Evolutionary conservation across 495 filamentous ascomycete genomes (phyloP), one percentile per base, ranked within the genome.

Genomic region (Aspergillus incahuasiensis): DNA sequence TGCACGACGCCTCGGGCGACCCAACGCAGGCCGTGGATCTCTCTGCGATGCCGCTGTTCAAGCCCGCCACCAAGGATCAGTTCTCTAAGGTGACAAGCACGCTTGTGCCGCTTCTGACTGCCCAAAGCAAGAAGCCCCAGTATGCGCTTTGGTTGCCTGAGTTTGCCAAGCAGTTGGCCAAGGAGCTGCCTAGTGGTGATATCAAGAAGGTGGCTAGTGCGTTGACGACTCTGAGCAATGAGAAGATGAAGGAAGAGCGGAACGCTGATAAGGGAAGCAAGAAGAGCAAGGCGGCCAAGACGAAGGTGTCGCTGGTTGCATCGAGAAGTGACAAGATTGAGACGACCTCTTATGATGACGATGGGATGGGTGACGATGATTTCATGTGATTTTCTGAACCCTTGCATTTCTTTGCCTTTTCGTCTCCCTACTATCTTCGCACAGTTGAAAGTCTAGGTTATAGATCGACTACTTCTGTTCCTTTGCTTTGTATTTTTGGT

Each of bases 201-300:
- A 91, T 97, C 67, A 95, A 96, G 83, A 96, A 97, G 79, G 82
- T 96, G 54, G 82, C 90, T 3, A 92, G 86, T 74, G 81, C 82
- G 25, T 71, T 97, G 65, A 92, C 91, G 19, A 86, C 88, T 11
- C 77, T 96, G 46, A 80, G 89, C 63, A 99, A 99, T 65, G 95
- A 99, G 82, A 97, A 94, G 82, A 89, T 96, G 90, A 95, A 90
- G 78, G 94, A 97, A 73, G 95, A 99, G 83, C 95, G 96, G 78
- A 82, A 85, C 12, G 84, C 89, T 3, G 92, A 96, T 60, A 97
- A 96, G 79, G 88, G 89, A 21, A 89, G 85, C 58, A 97, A 97
- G 87, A 99, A 97, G 82, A 86, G 76, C 56, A 97, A 97, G 80
- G 89, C 89, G 9, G 87, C 87, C 40, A 96, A 96, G 83, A 92